phyloP scores from a whole-genome alignment of 202 grass and related monocot genomes.

The Zoysia matrella region DNA sequence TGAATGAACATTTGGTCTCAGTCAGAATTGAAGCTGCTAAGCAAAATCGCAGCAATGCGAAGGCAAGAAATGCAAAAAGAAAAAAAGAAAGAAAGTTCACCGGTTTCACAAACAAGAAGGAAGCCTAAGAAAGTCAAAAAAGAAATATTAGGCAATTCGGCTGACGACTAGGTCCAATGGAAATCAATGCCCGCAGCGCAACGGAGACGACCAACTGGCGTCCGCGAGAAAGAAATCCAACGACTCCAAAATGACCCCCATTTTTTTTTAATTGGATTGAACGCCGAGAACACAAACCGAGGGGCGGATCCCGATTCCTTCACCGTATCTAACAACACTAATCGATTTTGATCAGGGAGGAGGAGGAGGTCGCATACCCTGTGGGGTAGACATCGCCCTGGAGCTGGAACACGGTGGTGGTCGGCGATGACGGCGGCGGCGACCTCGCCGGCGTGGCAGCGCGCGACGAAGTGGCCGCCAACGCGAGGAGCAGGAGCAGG shows the following conservation, averaged over 20 bases:
- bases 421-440: background rate
- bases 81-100: background rate
- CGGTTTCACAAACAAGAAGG: background rate
- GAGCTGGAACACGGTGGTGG: constrained; percentile 74
- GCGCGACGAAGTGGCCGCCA: constrained; percentile 15
- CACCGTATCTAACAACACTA: background rate
- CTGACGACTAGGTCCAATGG: no score
- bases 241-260: background rate
- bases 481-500: constrained; percentile 30
- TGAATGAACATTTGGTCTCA: background rate
- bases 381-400: constrained; percentile 72
- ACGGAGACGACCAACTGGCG: background rate
- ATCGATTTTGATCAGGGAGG: background rate
- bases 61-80: background rate
- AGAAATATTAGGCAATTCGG: no score
- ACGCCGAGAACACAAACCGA: background rate
- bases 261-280: background rate
- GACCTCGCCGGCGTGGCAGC: constrained; percentile 25
- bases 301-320: background rate
- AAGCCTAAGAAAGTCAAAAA: no score
- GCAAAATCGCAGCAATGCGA: background rate
- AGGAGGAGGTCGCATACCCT: constrained; percentile 47
- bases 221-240: background rate
- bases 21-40: background rate
- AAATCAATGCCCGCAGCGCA: no score